These are phyloP conservation scores for Iberis amara DNA, from an alignment of 441 rosid genomes.

Conservation along the genomic window DNA sequence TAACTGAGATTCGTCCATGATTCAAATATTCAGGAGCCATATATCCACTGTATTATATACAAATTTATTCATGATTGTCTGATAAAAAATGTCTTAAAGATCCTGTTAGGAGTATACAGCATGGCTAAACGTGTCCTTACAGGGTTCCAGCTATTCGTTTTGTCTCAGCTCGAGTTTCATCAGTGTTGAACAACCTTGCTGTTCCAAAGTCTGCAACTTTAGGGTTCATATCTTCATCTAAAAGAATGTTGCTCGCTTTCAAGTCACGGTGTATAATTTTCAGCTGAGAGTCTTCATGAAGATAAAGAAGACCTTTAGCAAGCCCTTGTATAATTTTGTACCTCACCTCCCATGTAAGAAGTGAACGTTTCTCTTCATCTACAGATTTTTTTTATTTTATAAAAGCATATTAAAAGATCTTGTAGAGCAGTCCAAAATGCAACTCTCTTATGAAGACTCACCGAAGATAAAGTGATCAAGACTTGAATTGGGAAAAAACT, in stretches of 20 bases:
- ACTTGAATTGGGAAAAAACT: too few relatives aligned
- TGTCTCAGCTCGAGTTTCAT: slow-evolving; percentile 20
- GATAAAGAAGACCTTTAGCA: slow-evolving; percentile 24
- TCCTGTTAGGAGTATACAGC: too few relatives aligned
- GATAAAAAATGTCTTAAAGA: too few relatives aligned
- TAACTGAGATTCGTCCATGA: slow-evolving; percentile 11
- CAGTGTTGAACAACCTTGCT: slow-evolving; percentile 21
- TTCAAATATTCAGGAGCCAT: slow-evolving; percentile 27
- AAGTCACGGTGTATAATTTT: slow-evolving; percentile 26
- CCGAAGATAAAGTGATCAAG: slow-evolving; percentile 29
- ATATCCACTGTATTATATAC: slow-evolving; percentile 28
- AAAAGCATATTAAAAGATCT: too few relatives aligned
- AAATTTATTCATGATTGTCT: too few relatives aligned
- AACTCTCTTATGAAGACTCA: slow-evolving; percentile 2
- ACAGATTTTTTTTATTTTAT: too few relatives aligned
- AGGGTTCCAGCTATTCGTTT: slow-evolving; percentile 11
- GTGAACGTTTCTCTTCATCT: slow-evolving; percentile 24
- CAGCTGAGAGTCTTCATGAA: slow-evolving; percentile 29
- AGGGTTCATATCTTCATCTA: slow-evolving; percentile 31
- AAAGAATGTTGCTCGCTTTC: slow-evolving; percentile 30
- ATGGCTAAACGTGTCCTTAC: too few relatives aligned
- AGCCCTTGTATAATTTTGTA: slow-evolving; percentile 24
- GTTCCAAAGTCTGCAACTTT: slow-evolving; percentile 33
- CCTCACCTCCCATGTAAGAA: slow-evolving; percentile 22
- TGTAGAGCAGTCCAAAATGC: not conserved